Evolutionary conservation across 495 filamentous ascomycete genomes (phyloP).

Genomic region (Penicillium canescens): DNA sequence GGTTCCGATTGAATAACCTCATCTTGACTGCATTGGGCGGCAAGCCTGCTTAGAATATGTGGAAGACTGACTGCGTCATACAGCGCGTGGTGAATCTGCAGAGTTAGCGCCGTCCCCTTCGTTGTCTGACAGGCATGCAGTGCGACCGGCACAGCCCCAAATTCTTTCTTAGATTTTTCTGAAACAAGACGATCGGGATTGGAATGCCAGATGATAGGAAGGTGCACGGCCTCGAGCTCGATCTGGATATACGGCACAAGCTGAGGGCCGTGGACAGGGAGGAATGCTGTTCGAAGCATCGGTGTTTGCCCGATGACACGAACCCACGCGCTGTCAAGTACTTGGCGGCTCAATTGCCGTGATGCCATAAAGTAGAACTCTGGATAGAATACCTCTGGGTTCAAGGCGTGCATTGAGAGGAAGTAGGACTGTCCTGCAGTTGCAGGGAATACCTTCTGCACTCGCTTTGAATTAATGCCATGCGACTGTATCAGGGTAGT

Average conservation of each 20-base stretch:
- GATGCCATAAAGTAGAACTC: slow-evolving; percentile 28
- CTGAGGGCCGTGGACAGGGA: slow-evolving; percentile 16
- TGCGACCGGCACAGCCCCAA: slow-evolving; percentile 22
- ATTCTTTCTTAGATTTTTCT: slow-evolving; percentile 7
- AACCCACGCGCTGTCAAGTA: slow-evolving; percentile 28
- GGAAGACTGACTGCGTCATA: slow-evolving; percentile 38
- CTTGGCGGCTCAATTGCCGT: slow-evolving; percentile 7
- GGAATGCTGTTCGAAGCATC: slow-evolving; percentile 34
- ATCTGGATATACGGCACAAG: slow-evolving; percentile 26
- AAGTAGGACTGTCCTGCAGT: slow-evolving; percentile 37
- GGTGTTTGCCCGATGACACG: slow-evolving; percentile 18
- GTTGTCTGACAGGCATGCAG: slow-evolving; percentile 27
- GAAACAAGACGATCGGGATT: slow-evolving; percentile 6
- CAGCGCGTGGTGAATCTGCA: slow-evolving; percentile 40
- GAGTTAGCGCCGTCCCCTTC: slow-evolving; percentile 20
- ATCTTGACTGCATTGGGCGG: slow-evolving; percentile 14
- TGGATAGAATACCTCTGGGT: slow-evolving; percentile 32
- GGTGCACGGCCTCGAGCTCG: slow-evolving; percentile 20
- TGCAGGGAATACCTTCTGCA: slow-evolving; percentile 22
- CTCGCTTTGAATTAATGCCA: slow-evolving; percentile 16
- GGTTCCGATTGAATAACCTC: slow-evolving; percentile 1
- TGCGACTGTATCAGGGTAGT: slow-evolving; percentile 15
- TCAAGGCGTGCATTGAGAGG: slow-evolving; percentile 32
- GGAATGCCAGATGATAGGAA: slow-evolving; percentile 28
- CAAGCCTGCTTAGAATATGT: slow-evolving; percentile 23